phyloP scores from a whole-genome alignment of 2,329 filamentous ascomycete species.

The Nemania sp. region DNA sequence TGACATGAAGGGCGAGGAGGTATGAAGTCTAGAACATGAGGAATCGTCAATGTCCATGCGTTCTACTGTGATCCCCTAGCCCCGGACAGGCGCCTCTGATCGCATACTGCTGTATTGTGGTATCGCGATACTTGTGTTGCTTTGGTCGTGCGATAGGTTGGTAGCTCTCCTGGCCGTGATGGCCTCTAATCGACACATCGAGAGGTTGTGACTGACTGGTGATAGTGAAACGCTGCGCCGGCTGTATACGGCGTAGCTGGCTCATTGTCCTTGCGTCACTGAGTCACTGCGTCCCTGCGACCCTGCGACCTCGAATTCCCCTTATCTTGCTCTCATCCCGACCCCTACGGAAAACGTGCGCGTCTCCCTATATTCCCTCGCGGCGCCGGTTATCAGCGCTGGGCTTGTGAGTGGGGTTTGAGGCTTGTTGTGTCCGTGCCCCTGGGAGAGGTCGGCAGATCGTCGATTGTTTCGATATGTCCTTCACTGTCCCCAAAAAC shows the following conservation, averaged over 20 bases:
- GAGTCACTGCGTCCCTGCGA: too few species aligned
- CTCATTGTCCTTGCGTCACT: conserved; percentile 23
- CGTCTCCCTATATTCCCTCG: conserved; percentile 51
- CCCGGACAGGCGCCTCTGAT: conserved; percentile 6
- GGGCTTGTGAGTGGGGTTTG: conserved; percentile 53
- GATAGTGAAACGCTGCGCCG: not conserved
- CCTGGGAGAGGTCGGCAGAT: conserved; percentile 43
- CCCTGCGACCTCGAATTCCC: conserved; percentile 21
- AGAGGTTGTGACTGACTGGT: conserved; percentile 1
- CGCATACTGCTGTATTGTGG: conserved; percentile 5
- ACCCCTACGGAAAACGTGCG: conserved; percentile 44
- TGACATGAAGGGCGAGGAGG: conserved; percentile 11
- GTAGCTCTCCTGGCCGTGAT: not conserved
- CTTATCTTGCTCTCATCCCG: conserved; percentile 49
- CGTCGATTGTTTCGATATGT: conserved; percentile 51
- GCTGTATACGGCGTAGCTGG: not conserved
- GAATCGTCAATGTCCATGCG: conserved; percentile 8
- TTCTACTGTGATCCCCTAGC: conserved; percentile 14
- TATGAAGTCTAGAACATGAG: conserved; percentile 14
- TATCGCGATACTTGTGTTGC: not conserved
- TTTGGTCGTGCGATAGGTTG: not conserved
- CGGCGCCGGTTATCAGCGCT: conserved; percentile 51
- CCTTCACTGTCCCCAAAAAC: conserved; percentile 70
- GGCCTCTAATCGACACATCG: not conserved
- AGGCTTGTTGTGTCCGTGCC: conserved; percentile 52